These are phyloP conservation scores for Rhododendron vialii DNA, from an alignment of 148 eudicot genomes.

Conservation along the genomic window DNA sequence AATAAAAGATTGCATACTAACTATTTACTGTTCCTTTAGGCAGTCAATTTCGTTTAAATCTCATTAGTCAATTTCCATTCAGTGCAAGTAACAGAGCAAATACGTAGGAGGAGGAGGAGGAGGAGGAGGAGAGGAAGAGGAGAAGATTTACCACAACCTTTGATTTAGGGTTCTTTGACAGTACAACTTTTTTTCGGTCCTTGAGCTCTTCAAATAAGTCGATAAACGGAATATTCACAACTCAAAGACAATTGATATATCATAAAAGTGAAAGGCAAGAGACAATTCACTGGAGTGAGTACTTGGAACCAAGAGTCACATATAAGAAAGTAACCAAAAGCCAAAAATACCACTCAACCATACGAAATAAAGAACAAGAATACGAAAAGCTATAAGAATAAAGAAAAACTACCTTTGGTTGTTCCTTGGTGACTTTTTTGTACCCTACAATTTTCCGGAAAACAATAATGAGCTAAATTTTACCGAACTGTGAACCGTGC, in stretches of 20 bases:
- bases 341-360: neutral
- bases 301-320: neutral
- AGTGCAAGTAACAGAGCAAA: neutral
- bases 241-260: neutral
- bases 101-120: neutral
- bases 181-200: neutral
- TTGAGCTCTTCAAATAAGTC: neutral
- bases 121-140: neutral
- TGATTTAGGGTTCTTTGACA: neutral
- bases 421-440: slow-evolving; percentile 2
- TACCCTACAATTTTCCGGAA: slow-evolving; percentile 13
- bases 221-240: neutral
- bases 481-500: neutral
- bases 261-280: neutral
- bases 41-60: neutral
- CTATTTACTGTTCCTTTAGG: neutral
- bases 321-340: neutral
- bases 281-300: neutral
- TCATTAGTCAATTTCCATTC: neutral
- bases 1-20: neutral
- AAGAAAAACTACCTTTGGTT: slow-evolving; percentile 14
- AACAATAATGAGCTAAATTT: slow-evolving; percentile 8
- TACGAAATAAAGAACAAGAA: neutral
- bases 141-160: neutral
- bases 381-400: neutral